These are phyloP conservation scores for Calycina herbarum DNA, from an alignment of 2,329 filamentous ascomycete genomes.

Conservation along the genomic window DNA sequence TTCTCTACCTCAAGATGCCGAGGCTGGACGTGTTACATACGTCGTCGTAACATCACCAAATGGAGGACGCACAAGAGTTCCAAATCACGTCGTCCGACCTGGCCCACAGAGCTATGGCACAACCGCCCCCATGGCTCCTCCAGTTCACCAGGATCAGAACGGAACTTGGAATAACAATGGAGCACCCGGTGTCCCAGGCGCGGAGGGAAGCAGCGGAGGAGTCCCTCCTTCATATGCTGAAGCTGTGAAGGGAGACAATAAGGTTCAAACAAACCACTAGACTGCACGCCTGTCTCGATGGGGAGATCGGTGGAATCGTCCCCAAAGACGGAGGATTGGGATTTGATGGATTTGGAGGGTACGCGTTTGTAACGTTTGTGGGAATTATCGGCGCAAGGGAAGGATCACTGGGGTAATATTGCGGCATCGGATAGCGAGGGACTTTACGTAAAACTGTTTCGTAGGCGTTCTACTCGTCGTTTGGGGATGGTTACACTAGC, in stretches of 20 bases:
- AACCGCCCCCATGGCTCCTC: conserved; percentile 37
- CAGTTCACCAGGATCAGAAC: conserved; percentile 38
- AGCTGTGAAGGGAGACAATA: conserved; percentile 85
- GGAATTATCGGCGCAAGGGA: background rate
- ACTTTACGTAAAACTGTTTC: background rate
- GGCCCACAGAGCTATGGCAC: conserved; percentile 31
- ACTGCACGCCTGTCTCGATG: background rate
- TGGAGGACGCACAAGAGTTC: conserved; percentile 32
- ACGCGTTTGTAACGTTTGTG: background rate
- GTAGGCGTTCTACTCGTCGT: background rate
- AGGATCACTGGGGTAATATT: background rate
- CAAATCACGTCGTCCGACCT: conserved; percentile 9
- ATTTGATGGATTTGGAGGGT: background rate
- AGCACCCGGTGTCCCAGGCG: conserved; percentile 19
- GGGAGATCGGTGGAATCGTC: background rate
- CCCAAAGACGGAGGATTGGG: background rate
- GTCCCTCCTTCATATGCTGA: conserved; percentile 86
- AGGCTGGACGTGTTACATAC: conserved; percentile 67
- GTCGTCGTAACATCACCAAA: conserved; percentile 66
- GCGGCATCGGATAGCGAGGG: background rate
- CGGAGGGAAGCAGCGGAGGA: conserved; percentile 41
- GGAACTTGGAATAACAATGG: conserved; percentile 38
- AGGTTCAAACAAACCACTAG: conserved; percentile 64
- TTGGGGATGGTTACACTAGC: background rate
- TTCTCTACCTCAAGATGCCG: conserved; percentile 55